Conservation (phyloP, 75 land plant species). For the Selaginella moellendorffii region DNA sequence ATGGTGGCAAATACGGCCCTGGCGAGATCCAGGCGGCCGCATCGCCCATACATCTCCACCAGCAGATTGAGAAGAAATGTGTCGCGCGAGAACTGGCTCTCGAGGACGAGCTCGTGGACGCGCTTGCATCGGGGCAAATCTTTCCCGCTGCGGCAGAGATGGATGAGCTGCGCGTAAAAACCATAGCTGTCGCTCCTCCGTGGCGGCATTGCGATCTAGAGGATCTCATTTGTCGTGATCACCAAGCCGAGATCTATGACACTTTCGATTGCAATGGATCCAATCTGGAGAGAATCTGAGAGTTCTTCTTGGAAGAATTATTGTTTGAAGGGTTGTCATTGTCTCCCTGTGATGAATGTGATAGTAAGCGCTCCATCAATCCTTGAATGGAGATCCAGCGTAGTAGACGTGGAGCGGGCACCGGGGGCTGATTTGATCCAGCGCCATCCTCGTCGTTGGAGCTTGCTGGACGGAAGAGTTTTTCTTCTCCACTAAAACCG, state of each 20-base stretch:
- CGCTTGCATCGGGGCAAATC: background rate
- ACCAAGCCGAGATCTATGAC: too few relatives aligned
- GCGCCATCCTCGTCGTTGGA: conserved; percentile 35
- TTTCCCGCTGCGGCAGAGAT: background rate
- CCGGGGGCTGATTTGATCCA: conserved; percentile 44
- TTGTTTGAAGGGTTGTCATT: too few relatives aligned
- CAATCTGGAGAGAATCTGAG: too few relatives aligned
- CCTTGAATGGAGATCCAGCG: conserved; percentile 11
- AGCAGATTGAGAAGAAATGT: background rate
- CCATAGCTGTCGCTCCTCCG: background rate
- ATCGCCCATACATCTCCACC: background rate
- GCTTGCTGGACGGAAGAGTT: conserved; percentile 55
- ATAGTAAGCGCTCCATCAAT: too few relatives aligned
- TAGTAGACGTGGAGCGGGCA: conserved; percentile 32
- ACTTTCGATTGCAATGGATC: too few relatives aligned
- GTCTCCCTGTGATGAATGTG: too few relatives aligned
- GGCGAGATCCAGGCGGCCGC: background rate
- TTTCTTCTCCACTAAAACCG: conserved; percentile 74
- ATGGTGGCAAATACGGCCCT: background rate
- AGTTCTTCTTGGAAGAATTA: too few relatives aligned
- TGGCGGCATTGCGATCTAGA: too few relatives aligned
- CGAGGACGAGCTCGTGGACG: background rate
- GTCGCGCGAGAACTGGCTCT: background rate
- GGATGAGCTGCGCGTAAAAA: background rate
- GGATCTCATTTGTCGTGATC: too few relatives aligned